phyloP scores from a whole-genome alignment of 169 alveolate genomes.

The Condylostoma magnum region DNA sequence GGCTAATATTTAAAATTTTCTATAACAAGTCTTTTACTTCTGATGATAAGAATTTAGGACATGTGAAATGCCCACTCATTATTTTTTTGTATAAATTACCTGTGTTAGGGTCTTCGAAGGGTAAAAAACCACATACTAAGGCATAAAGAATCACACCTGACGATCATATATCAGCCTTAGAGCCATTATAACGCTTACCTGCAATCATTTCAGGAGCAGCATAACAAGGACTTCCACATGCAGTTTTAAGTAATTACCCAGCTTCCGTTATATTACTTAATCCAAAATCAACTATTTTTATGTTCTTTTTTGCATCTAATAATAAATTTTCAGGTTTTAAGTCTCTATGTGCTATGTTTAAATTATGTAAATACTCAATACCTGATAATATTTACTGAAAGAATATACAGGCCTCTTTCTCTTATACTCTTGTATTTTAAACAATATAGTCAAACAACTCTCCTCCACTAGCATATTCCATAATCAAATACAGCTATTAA shows the following conservation, averaged over 20 bases:
- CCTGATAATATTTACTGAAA: slow-evolving; percentile 71
- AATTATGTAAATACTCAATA: slow-evolving; percentile 68
- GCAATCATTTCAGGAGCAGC: slow-evolving; percentile 86
- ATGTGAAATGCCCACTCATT: slow-evolving; percentile 60
- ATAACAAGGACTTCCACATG: slow-evolving; percentile 85
- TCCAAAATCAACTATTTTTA: slow-evolving; percentile 80
- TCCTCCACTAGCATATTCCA: slow-evolving; percentile 76
- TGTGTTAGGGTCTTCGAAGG: slow-evolving; percentile 80
- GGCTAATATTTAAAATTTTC: slow-evolving; percentile 42
- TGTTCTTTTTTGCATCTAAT: slow-evolving; percentile 53
- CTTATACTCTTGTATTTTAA: slow-evolving; percentile 33
- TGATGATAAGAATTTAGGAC: slow-evolving; percentile 44
- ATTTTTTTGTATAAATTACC: slow-evolving; percentile 76
- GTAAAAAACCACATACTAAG: slow-evolving; percentile 68
- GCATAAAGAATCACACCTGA: slow-evolving; percentile 69
- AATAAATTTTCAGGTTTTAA: slow-evolving; percentile 79
- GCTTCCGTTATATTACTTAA: slow-evolving; percentile 54
- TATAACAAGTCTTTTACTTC: slow-evolving; percentile 47
- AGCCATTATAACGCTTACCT: slow-evolving; percentile 70
- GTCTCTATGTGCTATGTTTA: slow-evolving; percentile 80
- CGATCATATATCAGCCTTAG: slow-evolving; percentile 74
- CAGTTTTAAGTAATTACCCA: slow-evolving; percentile 68
- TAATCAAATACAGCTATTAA: slow-evolving; percentile 56
- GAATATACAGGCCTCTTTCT: slow-evolving; percentile 64
- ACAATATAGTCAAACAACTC: slow-evolving; percentile 75